phyloP scores from a whole-genome alignment of 495 filamentous ascomycete species.

The Neurospora sp. region DNA sequence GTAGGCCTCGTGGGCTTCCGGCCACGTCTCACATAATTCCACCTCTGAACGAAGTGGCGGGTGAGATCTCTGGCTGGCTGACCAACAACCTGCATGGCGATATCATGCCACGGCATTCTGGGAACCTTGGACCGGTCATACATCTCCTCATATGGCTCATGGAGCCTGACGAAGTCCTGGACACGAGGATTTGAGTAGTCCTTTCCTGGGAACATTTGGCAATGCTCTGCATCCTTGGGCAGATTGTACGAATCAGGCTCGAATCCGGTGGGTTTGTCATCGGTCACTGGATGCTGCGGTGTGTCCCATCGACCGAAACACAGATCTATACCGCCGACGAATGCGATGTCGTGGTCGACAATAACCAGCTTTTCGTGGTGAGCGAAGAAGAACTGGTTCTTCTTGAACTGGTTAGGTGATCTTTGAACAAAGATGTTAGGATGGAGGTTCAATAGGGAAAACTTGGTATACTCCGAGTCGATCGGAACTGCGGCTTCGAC shows the following conservation, averaged over 20 bases:
- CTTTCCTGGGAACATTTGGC: slow-evolving; percentile 95
- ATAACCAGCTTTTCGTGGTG: slow-evolving; percentile 97
- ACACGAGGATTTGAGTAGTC: slow-evolving; percentile 97
- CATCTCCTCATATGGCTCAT: slow-evolving; percentile 98
- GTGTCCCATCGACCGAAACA: slow-evolving; percentile 98
- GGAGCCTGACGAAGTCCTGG: slow-evolving; percentile 85
- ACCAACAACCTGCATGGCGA: slow-evolving; percentile 96
- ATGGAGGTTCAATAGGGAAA: slow-evolving; percentile 89
- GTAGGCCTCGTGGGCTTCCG: slow-evolving; percentile 90
- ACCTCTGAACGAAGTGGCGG: slow-evolving; percentile 95
- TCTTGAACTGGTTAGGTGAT: slow-evolving; percentile 93
- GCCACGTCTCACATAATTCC: slow-evolving; percentile 95
- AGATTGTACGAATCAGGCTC: slow-evolving; percentile 50
- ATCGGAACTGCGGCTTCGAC: slow-evolving; percentile 97
- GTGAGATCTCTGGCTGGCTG: slow-evolving; percentile 92
- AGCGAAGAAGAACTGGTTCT: slow-evolving; percentile 99
- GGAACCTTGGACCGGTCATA: slow-evolving; percentile 83
- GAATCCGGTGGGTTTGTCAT: slow-evolving; percentile 94
- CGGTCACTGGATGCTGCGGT: slow-evolving; percentile 77
- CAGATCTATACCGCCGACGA: slow-evolving; percentile 91
- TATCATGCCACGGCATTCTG: slow-evolving; percentile 98
- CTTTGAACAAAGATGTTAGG: slow-evolving; percentile 93
- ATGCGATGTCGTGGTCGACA: slow-evolving; percentile 92
- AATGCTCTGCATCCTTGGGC: slow-evolving; percentile 85
- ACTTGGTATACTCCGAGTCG: slow-evolving; percentile 98